Base-by-base conservation (phyloP, 2,329 filamentous ascomycete species). In the Botrytis pseudocinerea region DNA sequence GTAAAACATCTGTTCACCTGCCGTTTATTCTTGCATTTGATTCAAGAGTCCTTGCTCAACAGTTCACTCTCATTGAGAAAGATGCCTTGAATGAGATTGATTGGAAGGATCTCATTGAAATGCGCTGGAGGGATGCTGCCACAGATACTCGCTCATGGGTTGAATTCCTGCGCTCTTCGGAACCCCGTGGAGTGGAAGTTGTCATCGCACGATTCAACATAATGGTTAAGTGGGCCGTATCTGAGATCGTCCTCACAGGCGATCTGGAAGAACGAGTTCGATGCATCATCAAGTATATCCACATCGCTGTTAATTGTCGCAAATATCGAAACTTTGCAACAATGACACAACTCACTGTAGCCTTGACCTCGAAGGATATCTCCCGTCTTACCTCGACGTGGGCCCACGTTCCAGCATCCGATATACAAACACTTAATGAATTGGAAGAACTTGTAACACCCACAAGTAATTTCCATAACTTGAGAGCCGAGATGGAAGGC, bases 161-260 rank as follows among this genome's bases (percentile, higher is more conserved):
- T 18, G 91, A 93, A 61, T 95, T 94, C 79, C 85, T 95, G 59
- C 89, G 91, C 70, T 90, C 90, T 68, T 87, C 90, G 61, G 90
- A 93, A 77, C 90, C 91, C 2, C 88, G 88, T 71, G 93, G 93
- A 22, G 91, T 96, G 54, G 93, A 95, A 79, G 91, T 96, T 35
- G 92, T 95, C 65, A 93, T 95, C 81, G 92, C 93, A 14, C 91
- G 93, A 66, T 96, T 96, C 85, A 96, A 96, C 81, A 89, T 96
- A 76, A 92, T 95, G 84, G 93, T 95, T 75, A 95, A 95, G 81
- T 96, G 93, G 93, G 91, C 90, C 42, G 88, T 94, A 42, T 95
- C 93, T 1, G 92, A 95, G 81, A 88, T 92, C 76, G 87, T 96
- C 14, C 85, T 96, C 65, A 96, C 92, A 0, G 88, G 91, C 76